Percentiles rank a stretch among this genome's conserved stretches.
Conservation (phyloP, 306 rosid genomes). For the Prunus mira region DNA sequence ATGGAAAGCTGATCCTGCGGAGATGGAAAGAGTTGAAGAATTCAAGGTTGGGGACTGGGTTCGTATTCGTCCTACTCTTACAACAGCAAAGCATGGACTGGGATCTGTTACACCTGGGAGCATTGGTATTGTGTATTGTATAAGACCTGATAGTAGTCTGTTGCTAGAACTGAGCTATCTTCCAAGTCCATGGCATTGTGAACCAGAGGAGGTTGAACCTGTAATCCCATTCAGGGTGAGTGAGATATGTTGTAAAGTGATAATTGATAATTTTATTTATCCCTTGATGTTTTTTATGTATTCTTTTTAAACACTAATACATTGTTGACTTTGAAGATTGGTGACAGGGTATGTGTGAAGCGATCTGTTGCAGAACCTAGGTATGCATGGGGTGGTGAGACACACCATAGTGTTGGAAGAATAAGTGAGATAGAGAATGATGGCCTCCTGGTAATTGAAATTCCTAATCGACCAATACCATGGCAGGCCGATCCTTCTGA, state of each 20-base stretch:
- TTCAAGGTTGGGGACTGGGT: constrained; percentile 99
- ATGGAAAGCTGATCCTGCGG: constrained; percentile 99
- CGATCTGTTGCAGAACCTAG: constrained; percentile 99
- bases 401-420: constrained; percentile 95
- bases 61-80: constrained; percentile 95
- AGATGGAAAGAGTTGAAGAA: constrained; percentile 98
- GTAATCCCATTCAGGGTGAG: constrained; percentile 86
- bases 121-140: constrained; percentile 94
- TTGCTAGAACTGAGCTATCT: constrained; percentile 88
- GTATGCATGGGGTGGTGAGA: constrained; percentile 99
- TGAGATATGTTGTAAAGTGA: constrained; percentile 3
- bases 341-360: constrained; percentile 89
- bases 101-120: constrained; percentile 99
- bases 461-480: constrained; percentile 90
- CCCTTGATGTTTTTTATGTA: neutral
- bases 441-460: constrained; percentile 86
- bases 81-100: constrained; percentile 92
- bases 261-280: neutral
- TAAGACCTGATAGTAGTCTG: constrained; percentile 94
- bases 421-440: constrained; percentile 96
- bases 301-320: constrained; percentile 15
- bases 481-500: constrained; percentile 99
- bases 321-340: constrained; percentile 59
- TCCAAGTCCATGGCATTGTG: constrained; percentile 99
- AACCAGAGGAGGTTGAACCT: constrained; percentile 98